Evolutionary conservation across 2,329 filamentous ascomycete species (phyloP).

Genomic region (Apiospora arundinis): DNA sequence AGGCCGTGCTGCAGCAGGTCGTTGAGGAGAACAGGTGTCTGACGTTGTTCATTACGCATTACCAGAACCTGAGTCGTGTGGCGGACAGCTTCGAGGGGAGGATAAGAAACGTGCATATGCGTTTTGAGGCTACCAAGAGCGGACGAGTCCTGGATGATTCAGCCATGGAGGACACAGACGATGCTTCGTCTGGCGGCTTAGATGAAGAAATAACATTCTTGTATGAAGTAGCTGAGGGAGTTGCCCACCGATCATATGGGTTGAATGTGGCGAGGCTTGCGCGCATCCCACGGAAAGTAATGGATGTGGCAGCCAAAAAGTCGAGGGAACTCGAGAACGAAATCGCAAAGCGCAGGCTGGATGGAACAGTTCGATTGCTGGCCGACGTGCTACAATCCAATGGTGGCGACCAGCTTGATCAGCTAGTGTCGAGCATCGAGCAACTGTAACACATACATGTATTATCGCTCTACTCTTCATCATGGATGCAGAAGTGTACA

Average conservation of each 20-base stretch:
- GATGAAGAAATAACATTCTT: constrained; percentile 90
- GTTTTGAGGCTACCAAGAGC: constrained; percentile 63
- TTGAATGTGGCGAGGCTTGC: constrained; percentile 91
- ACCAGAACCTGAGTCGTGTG: constrained; percentile 80
- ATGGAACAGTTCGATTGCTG: constrained; percentile 52
- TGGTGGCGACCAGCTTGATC: constrained; percentile 53
- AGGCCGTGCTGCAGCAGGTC: constrained; percentile 86
- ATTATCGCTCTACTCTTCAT: not conserved
- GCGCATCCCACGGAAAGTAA: constrained; percentile 75
- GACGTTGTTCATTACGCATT: constrained; percentile 97
- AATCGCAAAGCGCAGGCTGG: constrained; percentile 68
- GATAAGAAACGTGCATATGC: constrained; percentile 94
- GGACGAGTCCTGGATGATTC: constrained; percentile 20
- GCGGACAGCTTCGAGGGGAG: constrained; percentile 69
- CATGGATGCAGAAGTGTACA: not conserved
- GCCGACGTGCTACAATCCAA: constrained; percentile 46
- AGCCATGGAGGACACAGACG: constrained; percentile 27
- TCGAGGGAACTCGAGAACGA: constrained; percentile 80
- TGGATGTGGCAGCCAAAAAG: constrained; percentile 81
- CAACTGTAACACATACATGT: constrained; percentile 55
- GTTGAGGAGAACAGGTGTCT: constrained; percentile 76
- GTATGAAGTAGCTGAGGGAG: constrained; percentile 89
- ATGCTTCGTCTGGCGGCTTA: constrained; percentile 45
- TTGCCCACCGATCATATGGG: constrained; percentile 93
- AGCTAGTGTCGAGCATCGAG: constrained; percentile 62